Evolutionary conservation across 73 alveolate genomes (phyloP).

Genomic region (Tetrahymena elliotti): DNA sequence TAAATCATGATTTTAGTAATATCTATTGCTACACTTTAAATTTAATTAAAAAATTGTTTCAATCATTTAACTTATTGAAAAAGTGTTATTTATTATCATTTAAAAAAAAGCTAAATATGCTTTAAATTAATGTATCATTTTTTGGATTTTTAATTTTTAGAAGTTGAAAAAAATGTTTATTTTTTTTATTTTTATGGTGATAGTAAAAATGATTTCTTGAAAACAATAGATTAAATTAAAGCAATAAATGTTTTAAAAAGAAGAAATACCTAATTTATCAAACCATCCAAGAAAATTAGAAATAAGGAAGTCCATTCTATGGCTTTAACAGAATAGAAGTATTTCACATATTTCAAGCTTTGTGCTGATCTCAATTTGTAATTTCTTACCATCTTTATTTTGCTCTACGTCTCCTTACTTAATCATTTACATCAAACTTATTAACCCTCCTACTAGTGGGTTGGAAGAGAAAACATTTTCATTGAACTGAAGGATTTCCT

Average conservation of each 20-base stretch:
- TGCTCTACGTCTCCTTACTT: neutral
- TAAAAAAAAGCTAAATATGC: too few relatives aligned
- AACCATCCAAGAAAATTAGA: constrained; percentile 29
- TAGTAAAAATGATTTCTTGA: neutral
- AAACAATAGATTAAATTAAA: too few relatives aligned
- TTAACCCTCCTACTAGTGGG: constrained; percentile 9
- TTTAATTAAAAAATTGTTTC: too few relatives aligned
- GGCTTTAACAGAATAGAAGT: constrained; percentile 20
- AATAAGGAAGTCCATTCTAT: constrained; percentile 26
- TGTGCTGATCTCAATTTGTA: neutral
- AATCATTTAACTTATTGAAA: too few relatives aligned
- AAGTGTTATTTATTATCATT: too few relatives aligned
- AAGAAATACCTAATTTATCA: neutral
- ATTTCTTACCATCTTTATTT: neutral
- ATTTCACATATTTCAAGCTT: constrained; percentile 31
- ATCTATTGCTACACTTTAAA: too few relatives aligned
- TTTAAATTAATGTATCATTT: too few relatives aligned
- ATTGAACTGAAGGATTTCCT: constrained; percentile 4
- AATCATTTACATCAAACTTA: constrained; percentile 1
- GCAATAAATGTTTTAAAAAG: neutral
- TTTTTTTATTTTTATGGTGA: too few relatives aligned
- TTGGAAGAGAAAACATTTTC: constrained; percentile 17
- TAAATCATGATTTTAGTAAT: too few relatives aligned
- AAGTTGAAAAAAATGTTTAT: too few relatives aligned
- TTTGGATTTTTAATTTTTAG: too few relatives aligned